These are phyloP conservation scores for Brachypodium distachyon DNA, from an alignment of 202 grass and related monocot species.

Conservation along the genomic window DNA sequence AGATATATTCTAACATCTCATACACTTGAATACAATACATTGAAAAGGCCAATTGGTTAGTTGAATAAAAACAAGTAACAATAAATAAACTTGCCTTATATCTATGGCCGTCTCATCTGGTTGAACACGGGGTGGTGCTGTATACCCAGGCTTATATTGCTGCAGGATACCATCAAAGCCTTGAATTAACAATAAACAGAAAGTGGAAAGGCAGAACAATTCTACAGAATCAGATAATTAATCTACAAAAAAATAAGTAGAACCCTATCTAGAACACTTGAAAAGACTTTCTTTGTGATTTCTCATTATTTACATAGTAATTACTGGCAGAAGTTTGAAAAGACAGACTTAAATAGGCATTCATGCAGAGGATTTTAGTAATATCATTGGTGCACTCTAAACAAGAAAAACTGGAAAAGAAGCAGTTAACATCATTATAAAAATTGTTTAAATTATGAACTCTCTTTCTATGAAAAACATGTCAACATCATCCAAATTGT, in stretches of 20 bases:
- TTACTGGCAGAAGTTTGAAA: background rate
- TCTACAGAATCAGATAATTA: background rate
- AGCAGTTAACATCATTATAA: no score
- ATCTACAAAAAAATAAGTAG: background rate
- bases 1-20: slow-evolving; percentile 8
- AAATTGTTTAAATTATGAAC: no score
- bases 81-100: slow-evolving; percentile 50
- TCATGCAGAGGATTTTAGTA: background rate
- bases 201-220: background rate
- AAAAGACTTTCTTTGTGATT: background rate
- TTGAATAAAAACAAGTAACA: background rate
- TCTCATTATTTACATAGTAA: background rate
- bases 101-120: slow-evolving; percentile 86
- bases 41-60: background rate
- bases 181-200: slow-evolving; percentile 24
- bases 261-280: background rate
- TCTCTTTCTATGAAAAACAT: no score
- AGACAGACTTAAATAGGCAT: background rate
- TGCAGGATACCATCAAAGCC: slow-evolving; percentile 30
- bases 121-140: slow-evolving; percentile 48
- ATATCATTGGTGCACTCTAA: background rate
- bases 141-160: slow-evolving; percentile 90
- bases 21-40: background rate
- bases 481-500: background rate
- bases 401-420: background rate